Evolutionary conservation across 2,329 filamentous ascomycete genomes (phyloP), one percentile per base, ranked within the genome.

Genomic region (Penicillium sp.): DNA sequence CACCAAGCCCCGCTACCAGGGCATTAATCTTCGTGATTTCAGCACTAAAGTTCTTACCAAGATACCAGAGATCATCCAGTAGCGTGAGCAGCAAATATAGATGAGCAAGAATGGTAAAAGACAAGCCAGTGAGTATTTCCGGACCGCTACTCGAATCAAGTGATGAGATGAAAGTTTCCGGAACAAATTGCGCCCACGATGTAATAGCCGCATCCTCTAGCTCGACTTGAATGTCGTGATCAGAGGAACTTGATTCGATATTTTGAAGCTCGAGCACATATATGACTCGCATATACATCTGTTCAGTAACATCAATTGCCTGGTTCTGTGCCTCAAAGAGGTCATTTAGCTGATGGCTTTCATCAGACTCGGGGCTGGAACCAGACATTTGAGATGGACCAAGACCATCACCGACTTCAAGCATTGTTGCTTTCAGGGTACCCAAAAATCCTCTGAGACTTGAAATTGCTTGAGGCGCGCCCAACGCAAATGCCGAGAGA

Each of bases 141-240:
- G 53, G 8, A n/a, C 25, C 9, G 4, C 42, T 11, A 7, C 56
- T 21, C 2, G 42, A 33, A 2, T 61, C 47, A 4, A 67, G 37
- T 2, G 55, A 54, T 6, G 46, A 49, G 1, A 67, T 54, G 11
- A 67, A 67, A 1, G 5, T 31, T 2, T 51, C 43, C 1, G 61
- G 42, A 3, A 67, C n/a, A 26, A 57, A 23, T 6, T 46, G 1
- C 2, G 65, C 62, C 65, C 64, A 67, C 2, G 60, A 55, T 9
- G 48, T 19, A 25, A 65, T 26, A 3, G 61, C 64, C 2, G 61
- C 50, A 1, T 67, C 65, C 56, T 67, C 65, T 0, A 67, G 19
- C 10, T 67, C 63, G 3, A 29, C 21, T 23, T 64, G 60, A 19
- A 63, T 23, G 7, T 67, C 64, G 0, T 45, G 53, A 19, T 58